phyloP scores from a whole-genome alignment of 495 filamentous ascomycete species.

The Hyaloscypha hepaticicola region DNA sequence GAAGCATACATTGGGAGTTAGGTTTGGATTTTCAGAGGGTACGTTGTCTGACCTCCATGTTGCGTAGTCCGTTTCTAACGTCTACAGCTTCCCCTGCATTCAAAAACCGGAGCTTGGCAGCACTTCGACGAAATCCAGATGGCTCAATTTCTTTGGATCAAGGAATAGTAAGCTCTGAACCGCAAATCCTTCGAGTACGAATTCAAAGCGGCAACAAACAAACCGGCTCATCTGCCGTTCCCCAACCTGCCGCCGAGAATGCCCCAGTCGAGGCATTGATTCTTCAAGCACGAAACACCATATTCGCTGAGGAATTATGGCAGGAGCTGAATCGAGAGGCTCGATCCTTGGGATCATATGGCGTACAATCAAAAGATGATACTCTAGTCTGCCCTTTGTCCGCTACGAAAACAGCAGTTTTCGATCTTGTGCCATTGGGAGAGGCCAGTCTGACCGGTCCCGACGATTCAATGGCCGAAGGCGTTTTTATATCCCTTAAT shows the following conservation, averaged over 20 bases:
- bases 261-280: constrained; percentile 61
- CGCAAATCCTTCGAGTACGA: constrained; percentile 64
- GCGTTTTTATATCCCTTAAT: constrained; percentile 57
- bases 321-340: constrained; percentile 85
- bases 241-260: constrained; percentile 36
- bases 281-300: constrained; percentile 77
- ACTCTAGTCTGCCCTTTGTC: constrained; percentile 57
- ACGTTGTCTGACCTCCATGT: not conserved
- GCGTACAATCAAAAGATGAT: constrained; percentile 61
- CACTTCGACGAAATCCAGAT: constrained; percentile 69
- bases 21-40: constrained; percentile 85
- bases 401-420: constrained; percentile 51
- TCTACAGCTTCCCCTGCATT: constrained; percentile 65
- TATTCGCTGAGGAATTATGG: constrained; percentile 93
- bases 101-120: constrained; percentile 72
- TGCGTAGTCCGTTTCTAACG: constrained; percentile 5
- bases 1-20: constrained; percentile 72
- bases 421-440: constrained; percentile 65
- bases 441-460: constrained; percentile 26
- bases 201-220: constrained; percentile 43
- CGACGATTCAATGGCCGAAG: constrained; percentile 51
- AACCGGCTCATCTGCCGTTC: constrained; percentile 51
- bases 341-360: constrained; percentile 60
- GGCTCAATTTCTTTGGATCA: constrained; percentile 74
- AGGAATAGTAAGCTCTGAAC: constrained; percentile 53